phyloP scores from a whole-genome alignment of 441 rosid species.

The Populus hybrid region DNA sequence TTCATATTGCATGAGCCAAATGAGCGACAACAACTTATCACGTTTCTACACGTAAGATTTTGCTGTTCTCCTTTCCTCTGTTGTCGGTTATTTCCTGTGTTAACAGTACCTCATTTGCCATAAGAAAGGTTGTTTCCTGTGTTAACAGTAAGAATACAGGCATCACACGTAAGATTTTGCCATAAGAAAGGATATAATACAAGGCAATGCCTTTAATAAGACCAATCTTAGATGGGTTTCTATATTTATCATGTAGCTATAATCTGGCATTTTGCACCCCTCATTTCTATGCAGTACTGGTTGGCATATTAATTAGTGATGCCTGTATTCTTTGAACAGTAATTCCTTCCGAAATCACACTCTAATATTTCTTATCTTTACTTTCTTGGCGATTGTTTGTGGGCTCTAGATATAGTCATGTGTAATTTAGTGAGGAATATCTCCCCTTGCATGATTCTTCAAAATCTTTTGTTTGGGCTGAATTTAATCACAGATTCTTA shows the following conservation, averaged over 20 bases:
- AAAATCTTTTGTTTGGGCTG: background rate
- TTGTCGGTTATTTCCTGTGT: slow-evolving; percentile 15
- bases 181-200: background rate
- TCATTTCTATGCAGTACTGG: background rate
- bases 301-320: background rate
- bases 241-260: background rate
- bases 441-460: background rate
- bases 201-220: background rate
- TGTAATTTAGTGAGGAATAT: background rate
- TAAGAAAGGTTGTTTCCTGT: background rate
- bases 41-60: slow-evolving; percentile 24
- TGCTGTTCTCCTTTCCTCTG: slow-evolving; percentile 8
- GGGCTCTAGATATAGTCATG: background rate
- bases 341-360: background rate
- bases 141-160: too few relatives aligned
- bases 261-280: background rate
- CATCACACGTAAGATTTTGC: background rate
- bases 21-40: slow-evolving; percentile 25
- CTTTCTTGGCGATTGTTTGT: background rate
- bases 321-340: too few relatives aligned
- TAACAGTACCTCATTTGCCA: background rate
- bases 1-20: slow-evolving; percentile 31
- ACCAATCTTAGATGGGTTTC: background rate
- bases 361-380: background rate
- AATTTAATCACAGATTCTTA: background rate